Evolutionary conservation across 306 rosid genomes (phyloP).

Genomic region (Cucurbita pepo): DNA sequence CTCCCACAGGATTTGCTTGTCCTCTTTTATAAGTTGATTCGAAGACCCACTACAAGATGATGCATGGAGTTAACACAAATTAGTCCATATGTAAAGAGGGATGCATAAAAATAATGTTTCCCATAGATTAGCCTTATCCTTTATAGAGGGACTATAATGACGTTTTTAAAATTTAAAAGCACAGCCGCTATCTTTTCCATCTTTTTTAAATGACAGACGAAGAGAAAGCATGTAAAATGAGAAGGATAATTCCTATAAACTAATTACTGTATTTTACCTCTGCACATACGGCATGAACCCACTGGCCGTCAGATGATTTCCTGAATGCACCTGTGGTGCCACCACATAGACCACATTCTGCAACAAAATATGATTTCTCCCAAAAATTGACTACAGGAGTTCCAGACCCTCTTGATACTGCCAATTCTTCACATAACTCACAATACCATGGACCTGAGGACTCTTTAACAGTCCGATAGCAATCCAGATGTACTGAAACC

Average conservation of each 20-base stretch:
- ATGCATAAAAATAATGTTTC: not conserved
- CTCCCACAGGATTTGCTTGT: slow-evolving; percentile 57
- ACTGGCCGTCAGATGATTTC: slow-evolving; percentile 77
- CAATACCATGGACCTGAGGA: slow-evolving; percentile 91
- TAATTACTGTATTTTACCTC: slow-evolving; percentile 37
- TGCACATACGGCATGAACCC: slow-evolving; percentile 98
- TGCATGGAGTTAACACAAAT: not conserved
- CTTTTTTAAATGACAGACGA: not conserved
- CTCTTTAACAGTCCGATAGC: slow-evolving; percentile 71
- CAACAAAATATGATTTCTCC: slow-evolving; percentile 65
- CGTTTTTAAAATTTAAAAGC: not conserved
- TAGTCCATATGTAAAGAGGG: not conserved
- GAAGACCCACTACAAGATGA: slow-evolving; percentile 62
- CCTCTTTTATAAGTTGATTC: slow-evolving; percentile 82
- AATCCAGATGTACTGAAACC: slow-evolving; percentile 92
- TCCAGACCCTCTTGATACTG: slow-evolving; percentile 32
- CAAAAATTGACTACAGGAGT: slow-evolving; percentile 49
- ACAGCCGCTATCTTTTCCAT: not conserved
- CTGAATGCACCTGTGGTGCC: slow-evolving; percentile 90
- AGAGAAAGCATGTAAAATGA: not conserved
- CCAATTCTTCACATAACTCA: slow-evolving; percentile 73
- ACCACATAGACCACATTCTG: slow-evolving; percentile 85
- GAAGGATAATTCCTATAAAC: not conserved
- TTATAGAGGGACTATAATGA: not conserved
- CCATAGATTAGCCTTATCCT: not conserved